Conservation (phyloP, 768 basidiomycete genomes). For the Megacollybia marginata region DNA sequence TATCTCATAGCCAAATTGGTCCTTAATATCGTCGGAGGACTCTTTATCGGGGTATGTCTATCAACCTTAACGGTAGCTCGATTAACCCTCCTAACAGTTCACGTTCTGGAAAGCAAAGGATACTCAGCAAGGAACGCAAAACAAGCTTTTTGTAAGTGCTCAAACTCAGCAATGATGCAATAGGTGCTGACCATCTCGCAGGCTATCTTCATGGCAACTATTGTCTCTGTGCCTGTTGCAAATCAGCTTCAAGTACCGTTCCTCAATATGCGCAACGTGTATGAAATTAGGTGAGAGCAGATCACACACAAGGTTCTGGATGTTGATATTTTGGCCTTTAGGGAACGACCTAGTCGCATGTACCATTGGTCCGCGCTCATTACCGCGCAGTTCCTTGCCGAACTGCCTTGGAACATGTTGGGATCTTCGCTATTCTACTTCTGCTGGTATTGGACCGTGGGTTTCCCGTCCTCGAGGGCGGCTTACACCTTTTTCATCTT, state of each 20-base stretch:
- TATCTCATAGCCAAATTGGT: constrained; percentile 55
- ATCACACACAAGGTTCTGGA: background rate
- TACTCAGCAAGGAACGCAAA: constrained; percentile 51
- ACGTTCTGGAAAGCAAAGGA: constrained; percentile 54
- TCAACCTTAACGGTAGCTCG: background rate
- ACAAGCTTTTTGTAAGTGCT: constrained; percentile 52
- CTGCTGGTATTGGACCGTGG: constrained; percentile 69
- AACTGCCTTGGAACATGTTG: constrained; percentile 55
- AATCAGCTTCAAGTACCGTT: constrained; percentile 61
- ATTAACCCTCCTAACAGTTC: constrained; percentile 23
- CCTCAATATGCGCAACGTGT: constrained; percentile 50
- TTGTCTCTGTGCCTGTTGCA: constrained; percentile 37
- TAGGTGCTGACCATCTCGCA: constrained; percentile 9
- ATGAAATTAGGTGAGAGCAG: constrained; percentile 32
- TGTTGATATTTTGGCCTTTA: constrained; percentile 7
- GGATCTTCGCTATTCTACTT: constrained; percentile 53
- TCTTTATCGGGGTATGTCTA: constrained; percentile 36
- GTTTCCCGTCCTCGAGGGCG: constrained; percentile 43
- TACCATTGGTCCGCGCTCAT: constrained; percentile 59
- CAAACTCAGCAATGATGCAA: constrained; percentile 7
- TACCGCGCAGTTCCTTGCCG: constrained; percentile 47
- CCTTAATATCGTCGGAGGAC: constrained; percentile 44
- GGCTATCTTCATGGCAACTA: constrained; percentile 51
- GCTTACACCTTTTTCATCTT: constrained; percentile 56
- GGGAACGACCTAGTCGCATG: constrained; percentile 60